Base-by-base conservation (phyloP, 139 green algal genomes). In the Deuterostichococcus epilithicus region DNA sequence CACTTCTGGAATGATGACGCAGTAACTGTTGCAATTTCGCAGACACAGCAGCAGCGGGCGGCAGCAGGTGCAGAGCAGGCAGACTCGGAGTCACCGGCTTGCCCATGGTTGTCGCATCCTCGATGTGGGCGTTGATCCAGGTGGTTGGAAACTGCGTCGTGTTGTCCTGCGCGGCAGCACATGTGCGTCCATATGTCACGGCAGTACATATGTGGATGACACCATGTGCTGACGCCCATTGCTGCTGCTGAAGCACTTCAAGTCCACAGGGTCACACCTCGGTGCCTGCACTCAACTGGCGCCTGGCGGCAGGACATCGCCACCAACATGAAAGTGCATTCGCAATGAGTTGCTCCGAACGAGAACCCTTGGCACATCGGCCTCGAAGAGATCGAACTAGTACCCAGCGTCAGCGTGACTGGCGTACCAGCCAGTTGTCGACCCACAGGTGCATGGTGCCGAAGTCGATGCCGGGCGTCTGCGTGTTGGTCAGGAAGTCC, bases 361-460 rank as follows among this genome's bases (percentile, higher is more conserved):
- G 52, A 63, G 13, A n/a, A 28, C 5, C 52, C 42, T 52, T 52
- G 10, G 42, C 8, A 13, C 13, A 8, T 13, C n/a, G n/a, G n/a
- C n/a, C n/a, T n/a, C n/a, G n/a, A n/a, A 52, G 10, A 23, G 42
- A 52, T 68, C 67, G 39, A 74, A 33, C 13, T 35, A 67, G 8
- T 8, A 15, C 5, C 26, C 69, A 35, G 28, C 32, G 25, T 20
- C n/a, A n/a, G n/a, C n/a, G n/a, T 10, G 1, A 68, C 18, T 22
- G 38, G 59, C 60, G 26, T 38, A 75, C 63, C 79, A 88, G 80
- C 86, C 87, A 91, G 76, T 90, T 90, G 70, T 91, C 87, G 4
- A 76, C 70, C 85, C 87, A 91, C 0, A 72, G 68, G 58, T 91
- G 87, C 67, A 90, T 82, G 44, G 79, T 80, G 28, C 77, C 77